Base-by-base conservation (phyloP, 805 yeast genomes). In the Wickerhamomyces mucosus region DNA sequence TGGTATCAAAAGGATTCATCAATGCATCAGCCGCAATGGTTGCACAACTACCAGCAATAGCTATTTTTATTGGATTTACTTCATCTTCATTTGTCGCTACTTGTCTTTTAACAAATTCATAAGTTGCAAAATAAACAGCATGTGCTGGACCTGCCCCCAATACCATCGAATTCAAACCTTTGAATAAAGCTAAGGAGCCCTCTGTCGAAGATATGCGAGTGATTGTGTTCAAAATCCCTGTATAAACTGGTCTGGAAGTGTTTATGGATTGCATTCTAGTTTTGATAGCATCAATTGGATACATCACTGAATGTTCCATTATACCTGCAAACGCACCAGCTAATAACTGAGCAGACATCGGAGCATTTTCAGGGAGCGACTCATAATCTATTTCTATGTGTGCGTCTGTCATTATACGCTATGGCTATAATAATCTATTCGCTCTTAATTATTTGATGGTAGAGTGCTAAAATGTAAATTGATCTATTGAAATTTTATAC, bases 251-350 rank as follows among this genome's bases (percentile, higher is more conserved):
- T 13, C 52, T 45, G 14, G 28, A 20, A 8, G 29, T 32, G 21
- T 35, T 38, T 33, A 37, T 15, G 4, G 52, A 37, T 55, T 89
- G 98, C 89, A 89, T 84, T 50, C 98, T 67, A 6, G 97, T 92
- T 63, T 89, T 89, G 45, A 89, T 71, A n/a, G 94, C 89, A 55
- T 89, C 98, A 25, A 89, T 75, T 2, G 98, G 98, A 53, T 77
- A 89, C 96, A 89, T 85, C 27, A 89, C 85, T 2, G 95, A 77
- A 58, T 89, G 98, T 55, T 89, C 98, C 96, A 89, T 84, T 35
- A 92, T 84, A 18, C 98, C 98, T n/a, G 98, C 97, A 59, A 86
- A 83, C 0, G 96, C 97, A 9, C 98, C 98, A 2, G 97, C 97
- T 10, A 74, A 52, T 38, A 89, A 67, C 52, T 88, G 94, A 4